These are phyloP conservation scores for Phytophthora kernoviae DNA, from an alignment of 352 stramenopile species.

Conservation along the genomic window DNA sequence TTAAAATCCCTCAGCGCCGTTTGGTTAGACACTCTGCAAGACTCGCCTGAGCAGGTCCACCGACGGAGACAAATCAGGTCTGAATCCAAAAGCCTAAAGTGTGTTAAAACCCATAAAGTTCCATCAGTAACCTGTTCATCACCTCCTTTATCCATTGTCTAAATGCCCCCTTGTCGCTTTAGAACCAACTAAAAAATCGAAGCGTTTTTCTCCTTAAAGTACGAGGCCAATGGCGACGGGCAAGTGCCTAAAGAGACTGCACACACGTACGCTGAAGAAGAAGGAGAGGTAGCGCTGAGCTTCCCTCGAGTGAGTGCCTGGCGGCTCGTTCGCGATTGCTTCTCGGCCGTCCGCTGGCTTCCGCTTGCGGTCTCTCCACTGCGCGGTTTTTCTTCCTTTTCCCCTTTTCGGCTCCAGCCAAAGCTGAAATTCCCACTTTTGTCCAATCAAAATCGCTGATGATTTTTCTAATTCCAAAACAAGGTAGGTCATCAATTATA, in stretches of 20 bases:
- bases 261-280: conserved; percentile 27
- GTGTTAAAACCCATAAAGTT: background rate
- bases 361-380: conserved; percentile 26
- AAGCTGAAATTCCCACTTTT: conserved; percentile 23
- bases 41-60: too few relatives aligned
- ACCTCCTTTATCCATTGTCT: too few relatives aligned
- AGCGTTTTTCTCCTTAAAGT: too few relatives aligned
- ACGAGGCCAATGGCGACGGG: too few relatives aligned
- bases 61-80: conserved; percentile 1
- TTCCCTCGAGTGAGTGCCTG: conserved; percentile 18
- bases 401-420: conserved; percentile 25
- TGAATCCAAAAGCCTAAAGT: conserved; percentile 16
- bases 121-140: background rate
- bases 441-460: background rate
- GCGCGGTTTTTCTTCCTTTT: conserved; percentile 39
- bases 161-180: background rate
- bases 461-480: background rate
- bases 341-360: conserved; percentile 26
- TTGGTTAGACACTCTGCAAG: conserved; percentile 47
- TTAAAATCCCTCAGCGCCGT: conserved; percentile 88
- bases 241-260: background rate
- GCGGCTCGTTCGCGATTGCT: conserved; percentile 16
- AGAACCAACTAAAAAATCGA: background rate
- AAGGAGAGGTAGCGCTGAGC: conserved; percentile 2
- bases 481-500: background rate